Evolutionary conservation across 306 rosid genomes (phyloP).

Genomic region (Ceratonia siliqua): DNA sequence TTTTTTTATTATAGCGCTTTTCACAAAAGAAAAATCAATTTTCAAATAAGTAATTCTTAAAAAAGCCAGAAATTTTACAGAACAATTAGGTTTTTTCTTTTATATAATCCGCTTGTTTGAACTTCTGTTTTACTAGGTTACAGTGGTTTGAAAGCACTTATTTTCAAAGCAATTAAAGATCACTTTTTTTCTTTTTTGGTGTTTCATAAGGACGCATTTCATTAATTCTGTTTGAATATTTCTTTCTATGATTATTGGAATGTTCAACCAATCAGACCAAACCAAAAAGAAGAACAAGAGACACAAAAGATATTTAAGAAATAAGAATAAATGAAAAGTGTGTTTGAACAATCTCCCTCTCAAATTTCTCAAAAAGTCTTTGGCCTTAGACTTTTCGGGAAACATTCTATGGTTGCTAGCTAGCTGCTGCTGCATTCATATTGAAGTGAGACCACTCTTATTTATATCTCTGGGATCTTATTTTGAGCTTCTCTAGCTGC

Average conservation of each 20-base stretch:
- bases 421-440: conserved; percentile 32
- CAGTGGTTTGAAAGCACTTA: conserved; percentile 4
- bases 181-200: no score
- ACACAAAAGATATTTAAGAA: conserved; percentile 14
- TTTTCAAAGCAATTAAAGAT: conserved; percentile 7
- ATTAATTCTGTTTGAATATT: not conserved
- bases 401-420: conserved; percentile 33
- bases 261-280: conserved; percentile 13
- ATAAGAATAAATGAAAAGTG: conserved; percentile 31
- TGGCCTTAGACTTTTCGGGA: conserved; percentile 30
- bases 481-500: conserved; percentile 19
- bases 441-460: conserved; percentile 4
- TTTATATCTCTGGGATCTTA: not conserved
- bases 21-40: no score
- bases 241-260: conserved; percentile 7
- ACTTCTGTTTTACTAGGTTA: not conserved
- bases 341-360: conserved; percentile 12
- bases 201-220: not conserved
- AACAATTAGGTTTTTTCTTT: no score
- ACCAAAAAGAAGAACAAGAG: not conserved
- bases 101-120: not conserved
- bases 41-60: no score
- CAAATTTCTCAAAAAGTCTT: conserved; percentile 22
- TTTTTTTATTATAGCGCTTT: no score
- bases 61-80: no score